phyloP scores from a whole-genome alignment of 805 yeast genomes.

The Wickerhamiella siamensis region DNA sequence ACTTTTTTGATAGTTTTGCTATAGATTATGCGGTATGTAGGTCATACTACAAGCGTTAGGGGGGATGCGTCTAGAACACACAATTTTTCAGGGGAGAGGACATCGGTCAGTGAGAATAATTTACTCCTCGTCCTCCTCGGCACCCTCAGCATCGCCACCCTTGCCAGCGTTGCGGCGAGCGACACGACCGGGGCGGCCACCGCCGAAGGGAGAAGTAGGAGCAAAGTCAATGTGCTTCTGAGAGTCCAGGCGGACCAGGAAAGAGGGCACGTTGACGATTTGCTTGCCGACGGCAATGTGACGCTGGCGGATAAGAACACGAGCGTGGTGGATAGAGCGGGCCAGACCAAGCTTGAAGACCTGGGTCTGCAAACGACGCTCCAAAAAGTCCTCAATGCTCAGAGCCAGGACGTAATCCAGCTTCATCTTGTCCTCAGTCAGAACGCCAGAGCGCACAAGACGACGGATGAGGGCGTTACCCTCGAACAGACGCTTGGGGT shows the following conservation, averaged over 20 bases:
- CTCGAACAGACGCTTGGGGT: slow-evolving; percentile 99
- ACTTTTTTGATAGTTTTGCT: too few relatives aligned
- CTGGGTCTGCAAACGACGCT: slow-evolving; percentile 99
- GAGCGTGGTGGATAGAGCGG: slow-evolving; percentile 98
- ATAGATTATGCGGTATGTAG: slow-evolving; percentile 4
- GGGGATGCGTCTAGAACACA: slow-evolving; percentile 3
- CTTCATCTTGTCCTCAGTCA: slow-evolving; percentile 98
- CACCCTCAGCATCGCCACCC: slow-evolving; percentile 54
- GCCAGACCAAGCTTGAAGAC: slow-evolving; percentile 99
- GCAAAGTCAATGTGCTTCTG: slow-evolving; percentile 99
- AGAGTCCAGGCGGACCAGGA: slow-evolving; percentile 99
- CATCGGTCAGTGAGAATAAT: background rate
- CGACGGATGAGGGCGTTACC: slow-evolving; percentile 99
- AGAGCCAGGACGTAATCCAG: slow-evolving; percentile 99
- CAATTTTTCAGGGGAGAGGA: slow-evolving; percentile 1
- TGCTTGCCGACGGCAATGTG: slow-evolving; percentile 99
- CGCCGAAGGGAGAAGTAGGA: slow-evolving; percentile 99
- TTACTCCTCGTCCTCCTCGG: slow-evolving; percentile 63
- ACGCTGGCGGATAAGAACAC: slow-evolving; percentile 97
- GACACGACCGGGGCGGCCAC: slow-evolving; percentile 99
- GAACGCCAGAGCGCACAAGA: slow-evolving; percentile 97
- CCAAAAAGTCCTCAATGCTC: slow-evolving; percentile 97
- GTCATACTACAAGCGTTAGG: slow-evolving; percentile 1
- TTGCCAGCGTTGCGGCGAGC: slow-evolving; percentile 79
- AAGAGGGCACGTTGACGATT: slow-evolving; percentile 95